phyloP scores from a whole-genome alignment of 352 stramenopile species.

The Phytophthora pinifolia region DNA sequence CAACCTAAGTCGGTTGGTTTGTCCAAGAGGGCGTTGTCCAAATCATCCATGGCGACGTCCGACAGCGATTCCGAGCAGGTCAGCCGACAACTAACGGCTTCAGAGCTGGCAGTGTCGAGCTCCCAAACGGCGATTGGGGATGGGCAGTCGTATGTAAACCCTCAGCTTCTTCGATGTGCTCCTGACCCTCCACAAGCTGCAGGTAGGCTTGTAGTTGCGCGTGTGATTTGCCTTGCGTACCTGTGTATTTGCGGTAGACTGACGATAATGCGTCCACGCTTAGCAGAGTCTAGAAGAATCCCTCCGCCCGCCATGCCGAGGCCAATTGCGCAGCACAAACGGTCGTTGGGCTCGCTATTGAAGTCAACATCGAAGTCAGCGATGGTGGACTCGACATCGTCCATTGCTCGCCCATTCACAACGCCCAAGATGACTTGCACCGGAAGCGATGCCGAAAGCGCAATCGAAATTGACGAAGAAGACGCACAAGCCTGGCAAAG shows the following conservation, averaged over 20 bases:
- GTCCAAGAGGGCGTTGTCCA: constrained; percentile 31
- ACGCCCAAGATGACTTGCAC: constrained; percentile 24
- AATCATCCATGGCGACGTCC: constrained; percentile 12
- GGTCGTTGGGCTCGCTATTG: constrained; percentile 49
- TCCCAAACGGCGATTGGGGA: constrained; percentile 63
- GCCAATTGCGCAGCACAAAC: constrained; percentile 35
- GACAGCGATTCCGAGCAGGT: constrained; percentile 23
- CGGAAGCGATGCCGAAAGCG: constrained; percentile 10
- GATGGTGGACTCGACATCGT: constrained; percentile 69
- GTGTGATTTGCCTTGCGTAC: background rate
- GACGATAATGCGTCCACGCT: background rate
- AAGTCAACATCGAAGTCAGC: constrained; percentile 52
- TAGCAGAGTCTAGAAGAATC: background rate
- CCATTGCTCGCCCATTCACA: constrained; percentile 65
- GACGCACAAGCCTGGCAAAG: constrained; percentile 31
- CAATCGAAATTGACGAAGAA: constrained; percentile 22
- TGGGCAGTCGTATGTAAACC: constrained; percentile 82
- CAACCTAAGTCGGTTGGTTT: constrained; percentile 45
- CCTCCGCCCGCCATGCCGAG: constrained; percentile 4
- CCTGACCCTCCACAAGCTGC: constrained; percentile 5
- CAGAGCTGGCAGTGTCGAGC: constrained; percentile 8
- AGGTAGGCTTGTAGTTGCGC: constrained; percentile 18
- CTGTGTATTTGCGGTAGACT: constrained; percentile 4
- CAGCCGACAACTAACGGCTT: constrained; percentile 12
- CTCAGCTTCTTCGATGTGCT: constrained; percentile 48